Conservation (phyloP, 176 grass and related monocot genomes). For the Aegilops longissima region DNA sequence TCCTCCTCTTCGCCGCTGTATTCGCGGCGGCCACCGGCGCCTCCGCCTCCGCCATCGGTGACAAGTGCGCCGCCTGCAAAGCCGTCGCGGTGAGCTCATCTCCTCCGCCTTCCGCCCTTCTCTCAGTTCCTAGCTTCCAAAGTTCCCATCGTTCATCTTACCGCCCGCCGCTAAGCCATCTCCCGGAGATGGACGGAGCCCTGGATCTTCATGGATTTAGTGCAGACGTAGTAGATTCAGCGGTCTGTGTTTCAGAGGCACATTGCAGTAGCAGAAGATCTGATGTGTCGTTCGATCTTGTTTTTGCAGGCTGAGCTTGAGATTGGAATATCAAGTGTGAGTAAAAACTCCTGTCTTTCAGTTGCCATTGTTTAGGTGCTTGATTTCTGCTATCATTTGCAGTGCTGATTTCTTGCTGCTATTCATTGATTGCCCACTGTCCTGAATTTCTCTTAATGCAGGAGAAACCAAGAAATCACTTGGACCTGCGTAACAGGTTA, state of each 20-base stretch:
- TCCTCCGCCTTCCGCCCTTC: background rate
- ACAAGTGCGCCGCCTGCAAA: slow-evolving; percentile 89
- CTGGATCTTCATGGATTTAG: slow-evolving; percentile 8
- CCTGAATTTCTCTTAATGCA: slow-evolving; percentile 36
- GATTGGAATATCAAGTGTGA: slow-evolving; percentile 81
- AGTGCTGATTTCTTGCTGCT: too few relatives aligned
- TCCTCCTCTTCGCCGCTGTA: slow-evolving; percentile 18
- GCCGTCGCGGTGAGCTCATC: slow-evolving; percentile 64
- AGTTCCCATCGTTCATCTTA: too few relatives aligned
- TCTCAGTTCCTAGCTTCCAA: background rate
- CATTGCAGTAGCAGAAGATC: background rate
- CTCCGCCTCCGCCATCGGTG: slow-evolving; percentile 60
- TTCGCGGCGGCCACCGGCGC: background rate
- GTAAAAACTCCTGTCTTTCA: slow-evolving; percentile 1
- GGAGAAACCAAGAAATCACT: slow-evolving; percentile 97
- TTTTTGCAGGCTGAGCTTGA: slow-evolving; percentile 74
- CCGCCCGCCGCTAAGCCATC: background rate
- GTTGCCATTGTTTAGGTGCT: background rate
- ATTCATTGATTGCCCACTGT: background rate
- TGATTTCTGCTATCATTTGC: background rate
- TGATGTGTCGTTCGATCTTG: slow-evolving; percentile 28
- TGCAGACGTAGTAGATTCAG: background rate
- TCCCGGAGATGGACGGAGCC: background rate
- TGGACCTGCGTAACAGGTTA: slow-evolving; percentile 84
- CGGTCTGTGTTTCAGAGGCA: background rate